A percentile compares a stretch with the other conserved stretches of the same genome.
Conservation (phyloP, 441 rosid genomes). For the Euphorbia schlechtendalii region DNA sequence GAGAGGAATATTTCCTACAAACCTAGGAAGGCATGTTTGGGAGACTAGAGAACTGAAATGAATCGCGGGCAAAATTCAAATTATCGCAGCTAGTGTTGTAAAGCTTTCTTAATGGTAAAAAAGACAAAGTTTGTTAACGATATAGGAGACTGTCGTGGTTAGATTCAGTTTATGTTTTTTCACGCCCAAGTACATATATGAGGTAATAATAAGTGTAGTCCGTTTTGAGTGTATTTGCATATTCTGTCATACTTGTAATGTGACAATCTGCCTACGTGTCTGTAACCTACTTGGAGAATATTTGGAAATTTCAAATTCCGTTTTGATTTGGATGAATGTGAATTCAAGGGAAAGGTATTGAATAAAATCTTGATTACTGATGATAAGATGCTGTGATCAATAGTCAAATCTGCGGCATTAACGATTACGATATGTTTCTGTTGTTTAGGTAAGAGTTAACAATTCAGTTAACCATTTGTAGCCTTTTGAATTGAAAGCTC, state of each 20-base stretch:
- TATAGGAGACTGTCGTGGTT: not conserved
- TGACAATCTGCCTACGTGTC: slow-evolving; percentile 2
- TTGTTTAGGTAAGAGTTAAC: not conserved
- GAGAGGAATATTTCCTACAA: not conserved
- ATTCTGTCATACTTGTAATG: not conserved
- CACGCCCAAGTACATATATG: not conserved
- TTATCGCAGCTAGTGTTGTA: not conserved
- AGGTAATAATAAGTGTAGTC: not conserved
- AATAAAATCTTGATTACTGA: not conserved
- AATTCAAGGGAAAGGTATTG: not conserved
- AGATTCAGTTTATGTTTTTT: not conserved
- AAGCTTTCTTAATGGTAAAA: not conserved
- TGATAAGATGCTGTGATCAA: not conserved
- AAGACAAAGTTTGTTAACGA: not conserved
- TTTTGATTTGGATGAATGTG: not conserved
- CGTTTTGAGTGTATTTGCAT: not conserved
- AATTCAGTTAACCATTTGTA: not conserved
- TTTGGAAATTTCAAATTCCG: not conserved
- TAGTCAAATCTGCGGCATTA: not conserved
- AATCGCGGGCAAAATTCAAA: not conserved
- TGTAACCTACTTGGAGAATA: not conserved
- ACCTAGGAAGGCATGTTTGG: not conserved
- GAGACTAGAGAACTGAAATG: not conserved
- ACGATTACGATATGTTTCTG: not conserved
- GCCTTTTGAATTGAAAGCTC: too few relatives aligned